phyloP scores from a whole-genome alignment of 768 basidiomycete genomes.

The Steccherinum ochraceum region DNA sequence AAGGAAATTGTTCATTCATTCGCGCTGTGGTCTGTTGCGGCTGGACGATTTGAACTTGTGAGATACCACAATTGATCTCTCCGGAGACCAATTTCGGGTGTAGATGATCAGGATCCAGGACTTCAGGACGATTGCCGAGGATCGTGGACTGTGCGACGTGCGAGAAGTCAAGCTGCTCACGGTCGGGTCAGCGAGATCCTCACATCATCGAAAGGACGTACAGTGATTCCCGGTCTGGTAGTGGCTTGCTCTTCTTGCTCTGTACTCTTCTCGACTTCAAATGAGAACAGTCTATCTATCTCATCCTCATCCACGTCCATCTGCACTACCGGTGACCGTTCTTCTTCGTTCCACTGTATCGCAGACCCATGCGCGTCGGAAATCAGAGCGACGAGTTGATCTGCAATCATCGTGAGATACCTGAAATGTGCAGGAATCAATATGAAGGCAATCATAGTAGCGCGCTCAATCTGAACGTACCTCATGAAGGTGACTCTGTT shows the following conservation, averaged over 20 bases:
- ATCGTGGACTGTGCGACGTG: too few relatives aligned
- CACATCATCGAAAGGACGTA: too few relatives aligned
- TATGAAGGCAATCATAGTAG: not conserved
- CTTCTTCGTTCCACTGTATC: slow-evolving; percentile 37
- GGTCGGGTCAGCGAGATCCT: too few relatives aligned
- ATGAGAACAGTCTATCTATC: slow-evolving; percentile 43
- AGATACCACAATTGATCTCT: not conserved
- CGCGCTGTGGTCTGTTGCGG: too few relatives aligned
- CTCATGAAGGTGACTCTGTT: slow-evolving; percentile 61
- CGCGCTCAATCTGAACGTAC: slow-evolving; percentile 22
- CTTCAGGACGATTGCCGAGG: too few relatives aligned
- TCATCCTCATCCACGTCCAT: slow-evolving; percentile 29
- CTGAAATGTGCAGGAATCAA: slow-evolving; percentile 21
- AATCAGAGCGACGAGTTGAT: slow-evolving; percentile 47
- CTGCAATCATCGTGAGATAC: slow-evolving; percentile 53
- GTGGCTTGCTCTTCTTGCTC: slow-evolving; percentile 49
- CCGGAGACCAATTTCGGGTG: not conserved
- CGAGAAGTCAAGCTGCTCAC: too few relatives aligned
- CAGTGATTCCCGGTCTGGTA: slow-evolving; percentile 39
- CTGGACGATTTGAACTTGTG: too few relatives aligned
- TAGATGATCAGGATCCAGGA: not conserved
- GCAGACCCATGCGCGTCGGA: slow-evolving; percentile 39
- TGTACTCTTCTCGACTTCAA: slow-evolving; percentile 46
- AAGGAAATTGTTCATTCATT: too few relatives aligned
- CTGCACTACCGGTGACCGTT: slow-evolving; percentile 17